These are phyloP conservation scores for Aristolochia californica DNA, from an alignment of 164 flowering plant species.

Conservation along the genomic window DNA sequence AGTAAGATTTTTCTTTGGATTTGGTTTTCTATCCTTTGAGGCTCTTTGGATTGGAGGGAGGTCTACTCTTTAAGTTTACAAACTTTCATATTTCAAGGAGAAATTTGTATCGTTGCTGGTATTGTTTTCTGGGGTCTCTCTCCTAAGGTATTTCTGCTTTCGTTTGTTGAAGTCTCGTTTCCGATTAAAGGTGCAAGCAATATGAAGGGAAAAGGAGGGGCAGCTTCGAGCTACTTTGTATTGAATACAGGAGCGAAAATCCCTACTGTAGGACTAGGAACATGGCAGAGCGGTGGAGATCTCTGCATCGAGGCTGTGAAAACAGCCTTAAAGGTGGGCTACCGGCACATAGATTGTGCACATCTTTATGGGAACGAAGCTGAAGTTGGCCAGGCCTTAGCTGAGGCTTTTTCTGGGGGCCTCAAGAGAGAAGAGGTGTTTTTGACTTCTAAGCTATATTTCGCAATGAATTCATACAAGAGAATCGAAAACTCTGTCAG, in stretches of 20 bases:
- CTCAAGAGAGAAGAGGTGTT: slow-evolving; percentile 55
- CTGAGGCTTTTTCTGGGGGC: slow-evolving; percentile 34
- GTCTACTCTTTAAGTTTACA: no score
- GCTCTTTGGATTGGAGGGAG: neutral
- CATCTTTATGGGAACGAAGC: slow-evolving; percentile 63
- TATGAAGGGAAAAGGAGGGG: slow-evolving; percentile 22
- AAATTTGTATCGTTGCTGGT: no score
- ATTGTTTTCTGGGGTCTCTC: no score
- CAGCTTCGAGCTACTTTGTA: slow-evolving; percentile 25
- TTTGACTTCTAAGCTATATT: slow-evolving; percentile 54
- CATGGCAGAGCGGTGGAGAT: slow-evolving; percentile 75
- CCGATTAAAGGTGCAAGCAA: slow-evolving; percentile 6
- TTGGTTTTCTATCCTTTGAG: neutral
- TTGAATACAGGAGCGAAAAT: slow-evolving; percentile 51
- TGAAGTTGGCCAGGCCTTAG: slow-evolving; percentile 56
- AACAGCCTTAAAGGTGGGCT: slow-evolving; percentile 45
- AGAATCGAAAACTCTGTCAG: slow-evolving; percentile 55
- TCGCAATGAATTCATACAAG: slow-evolving; percentile 43
- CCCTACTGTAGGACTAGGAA: slow-evolving; percentile 64
- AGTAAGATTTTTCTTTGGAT: neutral
- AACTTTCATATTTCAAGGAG: no score
- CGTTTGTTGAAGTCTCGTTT: slow-evolving; percentile 2
- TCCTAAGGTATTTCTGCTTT: neutral
- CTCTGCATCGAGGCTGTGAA: slow-evolving; percentile 53
- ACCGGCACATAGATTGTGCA: slow-evolving; percentile 64